A percentile compares a stretch with the other conserved stretches of the same genome.
Evolutionary conservation across 768 basidiomycete genomes (phyloP).

Genomic region (Auriscalpium vulgare): DNA sequence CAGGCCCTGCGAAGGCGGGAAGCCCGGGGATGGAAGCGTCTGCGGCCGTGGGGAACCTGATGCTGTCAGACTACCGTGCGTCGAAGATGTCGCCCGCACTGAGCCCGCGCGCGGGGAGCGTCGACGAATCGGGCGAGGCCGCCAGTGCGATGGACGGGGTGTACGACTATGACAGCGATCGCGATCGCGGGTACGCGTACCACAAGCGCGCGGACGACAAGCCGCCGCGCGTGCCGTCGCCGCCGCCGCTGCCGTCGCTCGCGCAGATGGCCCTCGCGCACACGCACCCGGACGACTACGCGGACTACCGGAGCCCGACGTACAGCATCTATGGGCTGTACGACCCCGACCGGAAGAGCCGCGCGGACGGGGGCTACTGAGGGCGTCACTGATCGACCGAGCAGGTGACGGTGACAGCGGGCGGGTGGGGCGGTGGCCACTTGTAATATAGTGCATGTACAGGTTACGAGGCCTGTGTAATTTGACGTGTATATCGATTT

Average conservation of each 20-base stretch:
- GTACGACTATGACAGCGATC: conserved; percentile 21
- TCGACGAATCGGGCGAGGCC: conserved; percentile 11
- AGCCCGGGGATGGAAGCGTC: conserved; percentile 32
- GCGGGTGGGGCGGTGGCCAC: too few species aligned
- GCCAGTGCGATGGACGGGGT: conserved; percentile 13
- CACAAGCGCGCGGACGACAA: conserved; percentile 40
- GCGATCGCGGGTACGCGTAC: background rate
- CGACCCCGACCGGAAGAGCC: conserved; percentile 52
- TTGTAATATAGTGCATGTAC: too few species aligned
- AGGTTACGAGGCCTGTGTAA: too few species aligned
- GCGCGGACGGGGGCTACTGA: conserved; percentile 18
- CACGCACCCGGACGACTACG: conserved; percentile 50
- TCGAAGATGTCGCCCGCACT: background rate
- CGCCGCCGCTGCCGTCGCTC: conserved; percentile 63
- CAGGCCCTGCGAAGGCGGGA: conserved; percentile 26
- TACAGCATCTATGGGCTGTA: conserved; percentile 79
- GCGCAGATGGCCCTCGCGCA: conserved; percentile 73
- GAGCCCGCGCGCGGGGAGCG: conserved; percentile 24
- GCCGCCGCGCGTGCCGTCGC: conserved; percentile 75
- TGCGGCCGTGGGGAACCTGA: conserved; percentile 47
- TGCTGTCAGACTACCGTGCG: conserved; percentile 48
- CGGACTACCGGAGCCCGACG: conserved; percentile 68
- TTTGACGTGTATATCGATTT: too few species aligned
- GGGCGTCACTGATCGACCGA: background rate
- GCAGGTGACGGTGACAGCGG: background rate